Conservation (phyloP, 2,329 filamentous ascomycete genomes). For the Cucurbitaria berberidis region DNA sequence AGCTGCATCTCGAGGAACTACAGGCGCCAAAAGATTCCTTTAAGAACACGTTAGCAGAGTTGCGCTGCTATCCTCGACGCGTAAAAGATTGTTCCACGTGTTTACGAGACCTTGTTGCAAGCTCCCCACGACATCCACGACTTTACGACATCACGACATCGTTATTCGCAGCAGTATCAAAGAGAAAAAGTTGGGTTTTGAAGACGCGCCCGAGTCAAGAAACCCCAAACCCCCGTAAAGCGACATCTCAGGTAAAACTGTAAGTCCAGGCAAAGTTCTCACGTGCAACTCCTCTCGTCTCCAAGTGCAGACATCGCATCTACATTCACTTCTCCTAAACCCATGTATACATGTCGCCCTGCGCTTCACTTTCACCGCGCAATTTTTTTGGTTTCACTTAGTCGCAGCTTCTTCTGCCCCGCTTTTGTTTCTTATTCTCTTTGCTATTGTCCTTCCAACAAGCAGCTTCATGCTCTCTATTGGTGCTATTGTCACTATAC, state of each 20-base stretch:
- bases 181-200: slow-evolving; percentile 10
- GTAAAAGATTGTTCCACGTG: slow-evolving; percentile 32
- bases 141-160: slow-evolving; percentile 3
- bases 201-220: background rate
- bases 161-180: slow-evolving; percentile 13
- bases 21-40: slow-evolving; percentile 13
- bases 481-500: slow-evolving; percentile 1
- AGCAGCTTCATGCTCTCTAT: background rate
- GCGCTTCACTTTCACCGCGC: slow-evolving; percentile 8
- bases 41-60: slow-evolving; percentile 14
- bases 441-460: slow-evolving; percentile 8
- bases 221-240: background rate
- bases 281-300: slow-evolving; percentile 13
- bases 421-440: slow-evolving; percentile 4
- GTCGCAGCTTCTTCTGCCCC: background rate
- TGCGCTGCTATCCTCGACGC: slow-evolving; percentile 29
- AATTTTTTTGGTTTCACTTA: slow-evolving; percentile 1
- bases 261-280: slow-evolving; percentile 14
- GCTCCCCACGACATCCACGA: slow-evolving; percentile 15
- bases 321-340: background rate
- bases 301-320: slow-evolving; percentile 7
- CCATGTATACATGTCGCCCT: slow-evolving; percentile 5
- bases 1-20: slow-evolving; percentile 11
- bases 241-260: slow-evolving; percentile 6
- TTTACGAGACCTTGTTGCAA: slow-evolving; percentile 26